Conservation (phyloP, 495 filamentous ascomycete genomes). For the Tuber magnatum region DNA sequence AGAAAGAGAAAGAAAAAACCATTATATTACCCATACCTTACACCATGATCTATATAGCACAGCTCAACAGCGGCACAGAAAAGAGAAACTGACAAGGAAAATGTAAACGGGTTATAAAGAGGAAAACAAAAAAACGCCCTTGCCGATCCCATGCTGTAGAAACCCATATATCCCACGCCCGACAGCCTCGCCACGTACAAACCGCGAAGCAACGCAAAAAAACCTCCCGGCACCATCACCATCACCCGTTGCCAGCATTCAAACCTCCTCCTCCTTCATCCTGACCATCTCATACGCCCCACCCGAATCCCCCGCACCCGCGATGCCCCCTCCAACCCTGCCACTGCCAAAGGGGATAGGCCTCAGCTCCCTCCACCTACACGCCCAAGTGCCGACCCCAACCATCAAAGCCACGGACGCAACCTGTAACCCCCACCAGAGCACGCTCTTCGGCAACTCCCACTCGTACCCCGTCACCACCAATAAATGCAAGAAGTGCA, state of each 20-base stretch:
- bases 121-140: neutral
- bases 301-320: slow-evolving; percentile 51
- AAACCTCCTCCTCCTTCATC: slow-evolving; percentile 49
- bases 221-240: neutral
- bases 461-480: slow-evolving; percentile 67
- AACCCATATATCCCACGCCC: neutral
- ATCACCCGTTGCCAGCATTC: neutral
- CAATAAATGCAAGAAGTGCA: slow-evolving; percentile 80
- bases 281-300: slow-evolving; percentile 78
- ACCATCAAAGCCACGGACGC: slow-evolving; percentile 64
- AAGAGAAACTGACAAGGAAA: neutral
- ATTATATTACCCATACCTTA: neutral
- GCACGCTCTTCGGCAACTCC: slow-evolving; percentile 60
- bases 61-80: neutral
- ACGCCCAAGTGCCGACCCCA: slow-evolving; percentile 75
- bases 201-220: neutral
- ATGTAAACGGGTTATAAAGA: neutral
- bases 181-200: neutral
- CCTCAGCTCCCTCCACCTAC: slow-evolving; percentile 76
- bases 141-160: neutral
- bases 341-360: slow-evolving; percentile 66
- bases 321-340: slow-evolving; percentile 40
- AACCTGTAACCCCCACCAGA: slow-evolving; percentile 83
- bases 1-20: neutral
- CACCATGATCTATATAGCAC: neutral